A percentile compares a stretch with the other conserved stretches of the same genome.
phyloP scores from a whole-genome alignment of 768 basidiomycete genomes.

The Lentinula lateritia region DNA sequence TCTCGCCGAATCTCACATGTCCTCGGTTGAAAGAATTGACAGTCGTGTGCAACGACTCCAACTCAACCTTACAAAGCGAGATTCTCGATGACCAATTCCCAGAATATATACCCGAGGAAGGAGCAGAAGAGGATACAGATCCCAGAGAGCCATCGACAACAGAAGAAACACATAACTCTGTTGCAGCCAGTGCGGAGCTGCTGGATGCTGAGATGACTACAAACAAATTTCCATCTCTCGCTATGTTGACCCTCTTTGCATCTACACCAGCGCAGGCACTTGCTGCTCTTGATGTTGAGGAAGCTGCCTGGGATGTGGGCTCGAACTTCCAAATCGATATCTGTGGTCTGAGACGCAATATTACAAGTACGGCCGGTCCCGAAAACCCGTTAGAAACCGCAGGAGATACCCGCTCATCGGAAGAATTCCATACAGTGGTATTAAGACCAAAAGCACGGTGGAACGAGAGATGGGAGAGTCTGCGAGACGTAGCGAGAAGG shows the following conservation, averaged over 20 bases:
- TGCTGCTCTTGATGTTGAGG: neutral
- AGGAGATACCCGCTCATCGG: neutral
- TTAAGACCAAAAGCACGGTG: neutral
- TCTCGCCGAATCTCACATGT: neutral
- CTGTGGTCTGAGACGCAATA: neutral
- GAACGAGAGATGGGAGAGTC: slow-evolving; percentile 2
- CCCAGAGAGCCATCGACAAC: neutral
- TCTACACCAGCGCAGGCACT: slow-evolving; percentile 4
- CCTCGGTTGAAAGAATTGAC: neutral
- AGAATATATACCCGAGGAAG: neutral
- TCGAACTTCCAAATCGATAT: neutral
- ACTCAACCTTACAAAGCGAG: neutral
- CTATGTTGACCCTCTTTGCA: neutral
- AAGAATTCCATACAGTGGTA: neutral
- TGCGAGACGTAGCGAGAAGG: neutral
- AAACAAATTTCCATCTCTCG: neutral
- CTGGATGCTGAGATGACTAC: neutral
- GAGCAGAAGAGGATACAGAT: neutral
- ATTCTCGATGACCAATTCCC: neutral
- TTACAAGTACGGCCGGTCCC: neutral
- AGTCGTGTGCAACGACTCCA: neutral
- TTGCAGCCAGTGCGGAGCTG: neutral
- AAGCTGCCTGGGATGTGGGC: slow-evolving; percentile 1
- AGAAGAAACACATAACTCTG: neutral
- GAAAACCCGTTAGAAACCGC: neutral